Evolutionary conservation across 202 grass and related monocot genomes (phyloP).

Genomic region (Saccharum hybrid): DNA sequence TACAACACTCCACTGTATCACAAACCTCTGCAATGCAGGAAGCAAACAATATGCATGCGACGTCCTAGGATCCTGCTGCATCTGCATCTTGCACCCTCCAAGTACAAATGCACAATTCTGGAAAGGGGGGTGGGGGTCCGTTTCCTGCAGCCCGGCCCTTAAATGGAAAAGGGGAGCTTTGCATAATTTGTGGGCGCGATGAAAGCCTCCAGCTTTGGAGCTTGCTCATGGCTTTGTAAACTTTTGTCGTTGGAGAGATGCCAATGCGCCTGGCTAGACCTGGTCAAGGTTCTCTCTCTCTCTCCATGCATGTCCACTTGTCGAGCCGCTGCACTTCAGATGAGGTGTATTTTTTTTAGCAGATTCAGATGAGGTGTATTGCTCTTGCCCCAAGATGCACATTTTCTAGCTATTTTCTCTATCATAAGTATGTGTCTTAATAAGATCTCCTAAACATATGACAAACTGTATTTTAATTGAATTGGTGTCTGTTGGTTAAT

Average conservation of each 20-base stretch:
- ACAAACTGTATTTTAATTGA: not conserved
- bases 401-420: not conserved
- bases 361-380: not conserved
- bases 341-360: too few species aligned
- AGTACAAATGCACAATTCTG: slow-evolving; percentile 75
- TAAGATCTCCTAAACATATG: not conserved
- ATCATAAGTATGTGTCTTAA: not conserved
- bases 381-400: not conserved
- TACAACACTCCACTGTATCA: slow-evolving; percentile 31
- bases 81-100: slow-evolving; percentile 41
- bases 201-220: slow-evolving; percentile 48
- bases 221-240: slow-evolving; percentile 52
- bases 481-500: not conserved
- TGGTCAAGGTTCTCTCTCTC: not conserved
- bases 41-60: slow-evolving; percentile 22
- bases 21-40: slow-evolving; percentile 41
- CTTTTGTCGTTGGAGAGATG: slow-evolving; percentile 49
- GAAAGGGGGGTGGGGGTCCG: slow-evolving; percentile 52
- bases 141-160: slow-evolving; percentile 31
- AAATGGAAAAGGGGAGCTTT: slow-evolving; percentile 50
- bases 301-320: not conserved
- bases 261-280: slow-evolving; percentile 24
- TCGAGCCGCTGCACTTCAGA: too few species aligned
- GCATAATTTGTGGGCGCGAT: slow-evolving; percentile 50
- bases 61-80: slow-evolving; percentile 32